Percentiles rank a stretch among this genome's conserved stretches.
Evolutionary conservation across 805 yeast genomes (phyloP).

Genomic region (Wickerhamomyces rabaulensis): DNA sequence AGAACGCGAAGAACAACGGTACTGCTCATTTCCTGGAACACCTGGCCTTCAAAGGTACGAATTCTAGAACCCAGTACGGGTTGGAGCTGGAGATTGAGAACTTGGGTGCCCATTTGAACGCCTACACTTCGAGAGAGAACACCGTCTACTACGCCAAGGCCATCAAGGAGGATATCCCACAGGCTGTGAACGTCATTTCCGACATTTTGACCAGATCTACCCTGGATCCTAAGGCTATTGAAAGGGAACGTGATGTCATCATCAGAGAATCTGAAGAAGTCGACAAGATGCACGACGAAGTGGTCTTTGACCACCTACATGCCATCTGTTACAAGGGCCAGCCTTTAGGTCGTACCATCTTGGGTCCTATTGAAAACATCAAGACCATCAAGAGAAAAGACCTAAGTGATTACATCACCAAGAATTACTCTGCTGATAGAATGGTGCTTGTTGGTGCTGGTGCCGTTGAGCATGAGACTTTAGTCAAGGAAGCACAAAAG

Average conservation of each 20-base stretch:
- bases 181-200: constrained; percentile 79
- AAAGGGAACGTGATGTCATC: constrained; percentile 94
- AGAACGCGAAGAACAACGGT: constrained; percentile 76
- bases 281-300: constrained; percentile 97
- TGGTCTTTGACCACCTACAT: constrained; percentile 93
- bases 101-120: constrained; percentile 94
- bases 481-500: constrained; percentile 70
- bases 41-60: constrained; percentile 93
- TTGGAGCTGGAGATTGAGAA: constrained; percentile 93
- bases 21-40: constrained; percentile 98
- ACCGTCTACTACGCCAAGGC: constrained; percentile 96
- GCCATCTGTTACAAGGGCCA: constrained; percentile 87
- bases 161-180: constrained; percentile 71
- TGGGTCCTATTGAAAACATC: constrained; percentile 91
- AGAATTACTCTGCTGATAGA: constrained; percentile 91
- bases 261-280: constrained; percentile 96
- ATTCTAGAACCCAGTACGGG: constrained; percentile 68
- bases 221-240: constrained; percentile 79
- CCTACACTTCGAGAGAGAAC: constrained; percentile 97
- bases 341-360: constrained; percentile 91
- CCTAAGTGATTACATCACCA: constrained; percentile 69
- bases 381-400: constrained; percentile 73
- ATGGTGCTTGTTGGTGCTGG: constrained; percentile 99
- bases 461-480: constrained; percentile 79
- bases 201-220: constrained; percentile 86